A percentile compares a stretch with the other conserved stretches of the same genome.
phyloP scores from a whole-genome alignment of 2,329 filamentous ascomycete genomes.

The Lecanicillium sp. region DNA sequence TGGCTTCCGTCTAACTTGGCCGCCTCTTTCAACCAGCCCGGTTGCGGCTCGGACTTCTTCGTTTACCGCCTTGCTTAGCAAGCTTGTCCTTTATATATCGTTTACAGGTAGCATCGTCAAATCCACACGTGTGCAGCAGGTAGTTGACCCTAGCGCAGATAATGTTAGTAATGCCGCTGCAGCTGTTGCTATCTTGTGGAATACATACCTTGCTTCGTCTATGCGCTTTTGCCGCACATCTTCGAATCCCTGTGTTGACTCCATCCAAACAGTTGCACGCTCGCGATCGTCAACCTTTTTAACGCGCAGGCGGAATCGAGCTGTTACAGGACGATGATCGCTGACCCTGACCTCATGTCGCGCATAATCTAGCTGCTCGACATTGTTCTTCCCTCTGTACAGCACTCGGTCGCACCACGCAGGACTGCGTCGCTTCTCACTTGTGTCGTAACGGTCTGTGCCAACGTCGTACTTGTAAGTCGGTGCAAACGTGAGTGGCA shows the following conservation, averaged over 20 bases:
- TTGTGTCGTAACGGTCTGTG: conserved; percentile 87
- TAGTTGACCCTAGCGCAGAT: conserved; percentile 37
- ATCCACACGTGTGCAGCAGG: conserved; percentile 44
- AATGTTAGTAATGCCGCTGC: conserved; percentile 1
- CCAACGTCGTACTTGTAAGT: conserved; percentile 99
- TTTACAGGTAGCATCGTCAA: conserved; percentile 43
- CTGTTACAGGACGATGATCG: conserved; percentile 90
- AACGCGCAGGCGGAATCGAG: conserved; percentile 70
- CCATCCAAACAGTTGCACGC: conserved; percentile 60
- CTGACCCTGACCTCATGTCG: conserved; percentile 86
- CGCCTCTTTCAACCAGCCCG: too few species aligned
- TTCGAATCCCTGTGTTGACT: conserved; percentile 68
- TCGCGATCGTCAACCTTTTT: conserved; percentile 70
- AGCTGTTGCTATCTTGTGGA: background rate
- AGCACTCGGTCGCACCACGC: conserved; percentile 95
- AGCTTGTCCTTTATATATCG: conserved; percentile 35
- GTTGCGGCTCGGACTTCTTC: background rate
- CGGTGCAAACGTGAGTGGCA: conserved; percentile 83
- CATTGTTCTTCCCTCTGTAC: conserved; percentile 72
- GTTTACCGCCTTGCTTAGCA: conserved; percentile 11
- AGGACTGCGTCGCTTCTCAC: conserved; percentile 87
- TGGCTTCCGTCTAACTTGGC: too few species aligned
- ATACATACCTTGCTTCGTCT: conserved; percentile 68
- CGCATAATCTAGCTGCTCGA: conserved; percentile 81
- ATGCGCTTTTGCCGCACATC: conserved; percentile 61